These are phyloP conservation scores for Crithidia brevicula DNA, from an alignment of 208 protist species.

Conservation along the genomic window DNA sequence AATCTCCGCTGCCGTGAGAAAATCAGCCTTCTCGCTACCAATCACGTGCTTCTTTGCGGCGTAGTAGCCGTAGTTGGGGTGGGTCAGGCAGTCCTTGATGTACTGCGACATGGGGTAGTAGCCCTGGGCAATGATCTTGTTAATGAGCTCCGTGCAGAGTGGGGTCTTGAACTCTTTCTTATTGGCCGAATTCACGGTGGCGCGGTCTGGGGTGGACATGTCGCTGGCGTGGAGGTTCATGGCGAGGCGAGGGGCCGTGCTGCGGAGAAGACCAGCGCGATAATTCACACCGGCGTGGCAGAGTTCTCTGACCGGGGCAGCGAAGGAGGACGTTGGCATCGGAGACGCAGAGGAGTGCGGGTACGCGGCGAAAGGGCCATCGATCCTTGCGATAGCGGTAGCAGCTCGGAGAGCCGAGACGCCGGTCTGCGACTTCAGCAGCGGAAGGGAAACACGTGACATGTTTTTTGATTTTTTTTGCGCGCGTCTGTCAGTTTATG, in stretches of 20 bases:
- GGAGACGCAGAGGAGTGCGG: too few relatives aligned
- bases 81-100: conserved; percentile 91
- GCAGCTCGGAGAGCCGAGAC: neutral
- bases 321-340: neutral
- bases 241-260: conserved; percentile 28
- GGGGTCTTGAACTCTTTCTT: conserved; percentile 90
- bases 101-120: conserved; percentile 92
- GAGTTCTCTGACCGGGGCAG: too few relatives aligned
- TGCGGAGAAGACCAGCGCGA: conserved; percentile 14
- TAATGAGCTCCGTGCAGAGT: conserved; percentile 83
- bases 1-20: conserved; percentile 92
- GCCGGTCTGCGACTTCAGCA: conserved; percentile 5
- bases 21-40: conserved; percentile 86
- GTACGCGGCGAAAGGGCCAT: too few relatives aligned
- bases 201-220: conserved; percentile 84
- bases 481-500: too few relatives aligned
- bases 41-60: conserved; percentile 86
- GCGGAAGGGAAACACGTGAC: conserved; percentile 1
- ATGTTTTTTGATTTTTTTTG: neutral
- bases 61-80: conserved; percentile 92
- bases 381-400: too few relatives aligned
- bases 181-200: conserved; percentile 74
- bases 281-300: neutral
- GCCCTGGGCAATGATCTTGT: conserved; percentile 84
- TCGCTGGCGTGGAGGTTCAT: conserved; percentile 85